Evolutionary conservation across 768 basidiomycete species (phyloP), one percentile per base, ranked within the genome.

Genomic region (Lactifluus echinatus): DNA sequence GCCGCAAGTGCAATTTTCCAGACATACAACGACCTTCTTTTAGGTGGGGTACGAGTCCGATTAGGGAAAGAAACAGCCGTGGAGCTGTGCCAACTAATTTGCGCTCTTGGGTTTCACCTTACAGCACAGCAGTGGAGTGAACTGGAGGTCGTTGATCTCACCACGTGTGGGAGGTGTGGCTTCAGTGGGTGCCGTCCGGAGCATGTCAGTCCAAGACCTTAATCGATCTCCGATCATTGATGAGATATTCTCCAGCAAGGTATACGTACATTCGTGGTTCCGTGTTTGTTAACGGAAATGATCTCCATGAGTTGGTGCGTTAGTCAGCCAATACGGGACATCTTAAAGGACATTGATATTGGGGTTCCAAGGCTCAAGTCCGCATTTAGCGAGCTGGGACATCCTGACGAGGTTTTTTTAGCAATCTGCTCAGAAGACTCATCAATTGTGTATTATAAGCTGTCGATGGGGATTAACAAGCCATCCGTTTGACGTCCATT

Each of bases 371-470:
- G 53, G 60, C 34, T 63, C 33, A 45, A 34, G 29, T 44, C 45
- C 5, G 58, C 61, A 11, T 56, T 60, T 10, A 43, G 23, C 24
- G 63, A 49, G 3, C 33, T 62, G 3, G 50, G 50, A 28, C 33
- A 40, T 11, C 48, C 50, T 4, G 23, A 14, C 6, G 63, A 63
- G 42, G 36, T 60, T 6, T 53, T 56, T 53, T 24, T 63, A 24
- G 58, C 58, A 8, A 56, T 63, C 36, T 28, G 52, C 12, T 49
- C 54, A 21, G 61, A 60, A 33, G 61, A 63, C 28, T 60, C 58
- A 12, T 62, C 56, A 3, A 59, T 52, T 19, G 63, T 63, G 8
- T 63, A 63, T 53, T 63, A 63, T 37, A 62, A 55, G 19, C 6
- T 63, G 23, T 54, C 50, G 0, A 26, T 15, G 2, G 61, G 58